Base-by-base conservation (phyloP, 2,329 filamentous ascomycete species). In the Neonectria coccinea region DNA sequence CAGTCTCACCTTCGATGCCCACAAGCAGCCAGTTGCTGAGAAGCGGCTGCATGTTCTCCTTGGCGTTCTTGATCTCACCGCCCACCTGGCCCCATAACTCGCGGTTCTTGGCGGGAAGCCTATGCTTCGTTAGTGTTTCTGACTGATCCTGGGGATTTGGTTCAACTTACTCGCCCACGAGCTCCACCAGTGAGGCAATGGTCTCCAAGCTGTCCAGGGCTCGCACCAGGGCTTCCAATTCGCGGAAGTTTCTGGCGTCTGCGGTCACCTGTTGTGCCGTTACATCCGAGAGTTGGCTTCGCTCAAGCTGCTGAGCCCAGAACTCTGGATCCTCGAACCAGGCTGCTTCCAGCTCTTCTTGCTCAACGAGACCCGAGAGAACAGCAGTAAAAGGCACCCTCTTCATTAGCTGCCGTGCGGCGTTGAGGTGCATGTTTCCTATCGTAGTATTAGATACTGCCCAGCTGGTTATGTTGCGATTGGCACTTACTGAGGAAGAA, bases 401-500 rank as follows among this genome's bases (percentile, higher is more conserved):
- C 47, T 83, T 81, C 60, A 83, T 82, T 31, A 89, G 77, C 33
- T 81, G 79, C 31, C 86, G 84, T 12, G 87, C 87, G 4, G 88
- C 86, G 42, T 83, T 81, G 7, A 90, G 78, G 55, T 84, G 83
- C 68, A 82, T 80, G 51, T 82, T 77, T 72, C 81, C 86, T 88
- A 60, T 44, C 25, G 27, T 8, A 29, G 16, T 36, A 39, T 74
- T 56, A 74, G 67, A 18, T 5, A 16, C n/a, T 31, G 9, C 7
- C 2, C 41, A 42, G 9, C 4, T 7, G 20, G 2, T 33, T 16
- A 25, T 39, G n/a, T 16, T 45, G 8, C 1, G 18, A 25, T 18
- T 16, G 33, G 1, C 39, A 86, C 93, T 84, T 87, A 97, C 93
- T 86, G 51, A 97, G 85, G 74, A 97, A 94, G 65, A 90, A 89